These are phyloP conservation scores for Glutinoglossum americanum DNA, from an alignment of 495 filamentous ascomycete species.

Conservation along the genomic window DNA sequence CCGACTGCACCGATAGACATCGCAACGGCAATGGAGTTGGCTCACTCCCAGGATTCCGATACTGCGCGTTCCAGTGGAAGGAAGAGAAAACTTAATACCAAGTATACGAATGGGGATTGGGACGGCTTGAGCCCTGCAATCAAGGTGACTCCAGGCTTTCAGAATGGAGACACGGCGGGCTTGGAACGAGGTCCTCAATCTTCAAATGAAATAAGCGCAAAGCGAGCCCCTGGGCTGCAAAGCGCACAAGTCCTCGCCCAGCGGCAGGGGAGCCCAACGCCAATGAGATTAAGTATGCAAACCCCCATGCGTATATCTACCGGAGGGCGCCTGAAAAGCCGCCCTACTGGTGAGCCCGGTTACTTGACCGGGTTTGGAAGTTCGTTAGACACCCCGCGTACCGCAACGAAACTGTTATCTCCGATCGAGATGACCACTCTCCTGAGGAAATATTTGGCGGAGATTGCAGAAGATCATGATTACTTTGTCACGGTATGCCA, in stretches of 20 bases:
- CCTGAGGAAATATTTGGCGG: neutral
- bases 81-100: neutral
- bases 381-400: neutral
- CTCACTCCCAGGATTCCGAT: neutral
- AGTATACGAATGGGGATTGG: neutral
- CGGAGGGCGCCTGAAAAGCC: neutral
- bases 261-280: neutral
- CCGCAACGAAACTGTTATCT: neutral
- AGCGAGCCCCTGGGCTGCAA: neutral
- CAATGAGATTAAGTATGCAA: neutral
- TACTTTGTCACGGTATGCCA: conserved; percentile 1
- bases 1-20: neutral
- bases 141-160: neutral
- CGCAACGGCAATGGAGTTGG: neutral
- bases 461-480: neutral
- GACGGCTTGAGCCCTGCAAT: neutral
- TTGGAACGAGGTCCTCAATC: neutral
- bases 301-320: neutral
- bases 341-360: neutral
- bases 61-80: neutral
- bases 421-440: neutral
- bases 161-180: neutral
- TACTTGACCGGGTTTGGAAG: neutral
- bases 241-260: neutral
- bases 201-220: neutral